Evolutionary conservation across 2,329 filamentous ascomycete species (phyloP), one percentile per base, ranked within the genome.

Genomic region (Cytospora piceicola): DNA sequence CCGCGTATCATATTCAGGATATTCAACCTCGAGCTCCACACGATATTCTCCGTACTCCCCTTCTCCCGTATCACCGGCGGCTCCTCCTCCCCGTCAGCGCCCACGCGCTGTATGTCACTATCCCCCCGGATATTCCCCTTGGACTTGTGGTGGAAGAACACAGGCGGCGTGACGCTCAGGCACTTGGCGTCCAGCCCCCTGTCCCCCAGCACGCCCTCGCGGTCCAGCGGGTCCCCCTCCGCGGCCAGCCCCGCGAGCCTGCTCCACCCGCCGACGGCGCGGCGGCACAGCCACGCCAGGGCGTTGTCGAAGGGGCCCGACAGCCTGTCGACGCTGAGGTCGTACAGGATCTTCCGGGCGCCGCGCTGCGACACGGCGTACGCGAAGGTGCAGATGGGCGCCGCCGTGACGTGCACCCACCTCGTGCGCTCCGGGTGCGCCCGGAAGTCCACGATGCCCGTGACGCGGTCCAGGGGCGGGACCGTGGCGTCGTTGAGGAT

Each of bases 301-400:
- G 73, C 72, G 57, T 77, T 76, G 58, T 77, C 76, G 52, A 77
- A 75, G 0, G 74, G 69, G 0, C 71, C 73, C 0, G 58, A 61
- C 2, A 75, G 69, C 34, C 72, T 71, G 66, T 77, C 73, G 20
- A 75, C 71, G 9, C 72, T 73, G 12, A 75, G 67, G 60, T 72
- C 72, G 51, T 70, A 69, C 11, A 75, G 68, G 4, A 74, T 71
- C 61, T 76, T 74, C 27, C 69, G 66, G 9, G 66, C 63, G 15
- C 66, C 66, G 51, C 56, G 63, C 51, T 52, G 74, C 70, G 56
- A 74, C 66, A 77, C 71, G 15, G 73, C 75, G 58, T 77, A 76
- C 36, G 74, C 74, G 54, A 76, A 76, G 5, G 76, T 76, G 71
- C 79, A 81, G 46, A 79, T 73, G 36, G 75, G 76, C 24, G 74